A percentile compares a stretch with the other conserved stretches of the same genome.
These are phyloP conservation scores for Gymnopilus dilepis DNA, from an alignment of 768 basidiomycete species.

Conservation along the genomic window DNA sequence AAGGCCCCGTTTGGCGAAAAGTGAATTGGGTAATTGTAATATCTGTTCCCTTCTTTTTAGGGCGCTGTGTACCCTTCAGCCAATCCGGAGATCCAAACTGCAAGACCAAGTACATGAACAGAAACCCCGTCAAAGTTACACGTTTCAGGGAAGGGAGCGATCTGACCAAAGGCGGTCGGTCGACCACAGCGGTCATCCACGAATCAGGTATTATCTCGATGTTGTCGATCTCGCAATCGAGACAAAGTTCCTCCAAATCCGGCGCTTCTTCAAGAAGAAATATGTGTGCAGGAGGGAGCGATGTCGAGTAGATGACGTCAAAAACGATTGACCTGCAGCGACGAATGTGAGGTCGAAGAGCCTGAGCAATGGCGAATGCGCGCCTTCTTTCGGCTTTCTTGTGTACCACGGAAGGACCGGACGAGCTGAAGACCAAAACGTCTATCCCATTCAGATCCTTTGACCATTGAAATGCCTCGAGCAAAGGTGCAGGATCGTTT, in stretches of 20 bases:
- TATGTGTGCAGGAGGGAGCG: background rate
- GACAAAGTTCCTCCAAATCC: background rate
- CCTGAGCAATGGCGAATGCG: background rate
- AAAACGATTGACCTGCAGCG: background rate
- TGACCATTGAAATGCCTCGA: background rate
- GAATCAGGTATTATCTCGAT: background rate
- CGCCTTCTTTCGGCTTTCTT: background rate
- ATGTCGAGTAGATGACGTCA: background rate
- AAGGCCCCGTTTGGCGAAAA: background rate
- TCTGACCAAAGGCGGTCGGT: background rate
- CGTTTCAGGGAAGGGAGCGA: background rate
- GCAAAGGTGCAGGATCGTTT: background rate
- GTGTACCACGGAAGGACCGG: no score
- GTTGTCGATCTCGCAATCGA: background rate
- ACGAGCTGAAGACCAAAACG: background rate
- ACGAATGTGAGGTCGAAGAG: constrained; percentile 1
- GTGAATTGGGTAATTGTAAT: background rate
- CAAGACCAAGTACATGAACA: background rate
- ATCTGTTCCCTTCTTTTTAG: background rate
- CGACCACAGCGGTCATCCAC: background rate
- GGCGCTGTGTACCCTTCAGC: background rate
- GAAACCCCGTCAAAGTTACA: background rate
- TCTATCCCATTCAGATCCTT: background rate
- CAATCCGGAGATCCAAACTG: background rate
- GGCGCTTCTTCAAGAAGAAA: background rate